Evolutionary conservation across 1,139 yeast genomes (phyloP).

Genomic region (Sugiyamaella xylanicola): DNA sequence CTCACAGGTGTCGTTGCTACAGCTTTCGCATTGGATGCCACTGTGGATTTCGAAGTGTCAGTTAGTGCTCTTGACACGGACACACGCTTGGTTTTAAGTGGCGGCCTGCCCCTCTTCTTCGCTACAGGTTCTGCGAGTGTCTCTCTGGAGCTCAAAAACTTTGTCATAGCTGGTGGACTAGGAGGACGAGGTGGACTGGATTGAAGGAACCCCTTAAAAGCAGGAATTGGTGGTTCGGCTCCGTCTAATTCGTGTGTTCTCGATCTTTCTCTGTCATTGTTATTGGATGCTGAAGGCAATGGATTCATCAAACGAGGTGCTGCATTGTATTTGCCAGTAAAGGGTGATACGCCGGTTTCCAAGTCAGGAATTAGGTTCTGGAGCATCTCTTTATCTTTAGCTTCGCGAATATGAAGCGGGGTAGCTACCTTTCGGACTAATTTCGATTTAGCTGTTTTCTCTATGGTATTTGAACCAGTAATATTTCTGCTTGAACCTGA

Average conservation of each 20-base stretch:
- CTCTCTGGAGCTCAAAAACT: too few species aligned
- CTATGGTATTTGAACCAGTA: too few species aligned
- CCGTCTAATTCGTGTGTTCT: too few species aligned
- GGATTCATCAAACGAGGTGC: neutral
- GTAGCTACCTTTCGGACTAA: slow-evolving; percentile 5
- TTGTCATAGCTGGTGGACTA: too few species aligned
- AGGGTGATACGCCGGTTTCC: slow-evolving; percentile 7
- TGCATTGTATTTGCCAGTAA: neutral
- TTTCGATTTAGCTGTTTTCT: neutral
- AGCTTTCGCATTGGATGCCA: neutral
- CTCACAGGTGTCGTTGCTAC: too few species aligned
- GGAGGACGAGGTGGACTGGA: too few species aligned
- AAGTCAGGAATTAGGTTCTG: slow-evolving; percentile 9
- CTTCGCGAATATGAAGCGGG: slow-evolving; percentile 8
- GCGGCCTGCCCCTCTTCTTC: neutral
- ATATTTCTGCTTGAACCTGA: too few species aligned
- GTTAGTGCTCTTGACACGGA: too few species aligned
- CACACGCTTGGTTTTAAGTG: neutral
- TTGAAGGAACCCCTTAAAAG: too few species aligned
- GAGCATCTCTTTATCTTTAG: slow-evolving; percentile 2
- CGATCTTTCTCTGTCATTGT: neutral
- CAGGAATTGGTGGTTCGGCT: too few species aligned
- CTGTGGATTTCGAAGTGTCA: neutral
- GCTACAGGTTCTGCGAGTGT: neutral
- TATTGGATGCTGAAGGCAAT: neutral